A percentile compares a stretch with the other conserved stretches of the same genome.
Evolutionary conservation across 352 stramenopile species (phyloP).

Genomic region (Aphanomyces invadans): DNA sequence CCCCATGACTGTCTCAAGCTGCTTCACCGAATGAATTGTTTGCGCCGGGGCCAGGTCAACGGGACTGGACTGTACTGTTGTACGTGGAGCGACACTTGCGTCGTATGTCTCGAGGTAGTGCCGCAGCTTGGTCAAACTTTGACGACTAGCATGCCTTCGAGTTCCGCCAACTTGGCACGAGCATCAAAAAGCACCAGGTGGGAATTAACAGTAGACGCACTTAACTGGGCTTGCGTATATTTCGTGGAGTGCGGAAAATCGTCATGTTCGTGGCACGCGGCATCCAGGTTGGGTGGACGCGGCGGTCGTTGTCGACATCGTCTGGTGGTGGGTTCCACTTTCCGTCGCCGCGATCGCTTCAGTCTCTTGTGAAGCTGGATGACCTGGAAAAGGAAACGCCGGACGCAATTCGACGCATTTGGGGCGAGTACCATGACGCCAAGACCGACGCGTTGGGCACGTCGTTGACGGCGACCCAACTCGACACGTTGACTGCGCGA

Average conservation of each 20-base stretch:
- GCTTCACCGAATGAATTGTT: too few species aligned
- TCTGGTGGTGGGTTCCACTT: conserved; percentile 64
- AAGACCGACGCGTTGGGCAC: conserved; percentile 68
- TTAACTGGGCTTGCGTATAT: background rate
- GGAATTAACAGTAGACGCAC: too few species aligned
- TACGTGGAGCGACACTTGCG: too few species aligned
- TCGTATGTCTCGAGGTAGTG: too few species aligned
- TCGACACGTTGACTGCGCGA: conserved; percentile 41
- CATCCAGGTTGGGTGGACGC: background rate
- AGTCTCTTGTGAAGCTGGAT: conserved; percentile 81
- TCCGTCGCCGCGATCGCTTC: conserved; percentile 60
- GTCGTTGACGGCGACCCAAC: conserved; percentile 35
- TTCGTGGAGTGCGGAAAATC: too few species aligned
- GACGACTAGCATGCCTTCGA: too few species aligned
- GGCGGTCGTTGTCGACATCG: conserved; percentile 19
- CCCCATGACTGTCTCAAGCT: too few species aligned
- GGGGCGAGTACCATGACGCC: conserved; percentile 65
- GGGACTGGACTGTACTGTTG: too few species aligned
- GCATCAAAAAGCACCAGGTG: too few species aligned
- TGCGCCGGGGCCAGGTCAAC: too few species aligned
- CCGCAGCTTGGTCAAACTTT: too few species aligned
- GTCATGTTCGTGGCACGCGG: background rate
- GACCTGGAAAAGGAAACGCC: conserved; percentile 59
- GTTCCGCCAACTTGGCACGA: too few species aligned
- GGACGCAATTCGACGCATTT: conserved; percentile 57